phyloP scores from a whole-genome alignment of 2,329 filamentous ascomycete genomes.

The Epichloe baconii region DNA sequence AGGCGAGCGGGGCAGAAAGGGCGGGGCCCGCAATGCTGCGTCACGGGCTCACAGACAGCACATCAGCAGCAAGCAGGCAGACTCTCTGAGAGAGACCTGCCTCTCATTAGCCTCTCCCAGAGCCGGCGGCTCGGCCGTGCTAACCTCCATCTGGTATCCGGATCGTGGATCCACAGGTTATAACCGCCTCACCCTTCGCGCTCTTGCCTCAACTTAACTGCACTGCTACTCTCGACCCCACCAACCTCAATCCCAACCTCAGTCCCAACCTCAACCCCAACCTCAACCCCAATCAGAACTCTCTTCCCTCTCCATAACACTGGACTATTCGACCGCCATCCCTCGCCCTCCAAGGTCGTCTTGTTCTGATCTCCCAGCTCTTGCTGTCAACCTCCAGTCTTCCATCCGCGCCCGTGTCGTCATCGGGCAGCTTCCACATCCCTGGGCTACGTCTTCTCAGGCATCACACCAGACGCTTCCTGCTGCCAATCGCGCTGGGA shows the following conservation, averaged over 20 bases:
- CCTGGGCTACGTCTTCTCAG: background rate
- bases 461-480: background rate
- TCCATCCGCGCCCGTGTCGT: background rate
- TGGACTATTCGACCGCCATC: background rate
- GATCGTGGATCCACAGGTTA: background rate
- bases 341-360: background rate
- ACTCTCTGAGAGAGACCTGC: too few species aligned
- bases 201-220: background rate
- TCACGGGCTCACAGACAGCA: background rate
- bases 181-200: background rate
- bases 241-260: background rate
- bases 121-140: background rate
- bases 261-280: background rate
- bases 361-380: background rate
- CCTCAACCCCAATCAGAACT: background rate
- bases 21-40: background rate
- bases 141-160: background rate
- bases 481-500: background rate
- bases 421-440: background rate
- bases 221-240: background rate
- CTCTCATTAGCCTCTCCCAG: too few species aligned
- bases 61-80: background rate
- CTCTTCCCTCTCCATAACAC: background rate
- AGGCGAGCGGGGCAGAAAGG: too few species aligned
- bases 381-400: background rate